Evolutionary conservation across 2,329 filamentous ascomycete genomes (phyloP), one percentile per base, ranked within the genome.

Genomic region (Fusarium albosuccineum): DNA sequence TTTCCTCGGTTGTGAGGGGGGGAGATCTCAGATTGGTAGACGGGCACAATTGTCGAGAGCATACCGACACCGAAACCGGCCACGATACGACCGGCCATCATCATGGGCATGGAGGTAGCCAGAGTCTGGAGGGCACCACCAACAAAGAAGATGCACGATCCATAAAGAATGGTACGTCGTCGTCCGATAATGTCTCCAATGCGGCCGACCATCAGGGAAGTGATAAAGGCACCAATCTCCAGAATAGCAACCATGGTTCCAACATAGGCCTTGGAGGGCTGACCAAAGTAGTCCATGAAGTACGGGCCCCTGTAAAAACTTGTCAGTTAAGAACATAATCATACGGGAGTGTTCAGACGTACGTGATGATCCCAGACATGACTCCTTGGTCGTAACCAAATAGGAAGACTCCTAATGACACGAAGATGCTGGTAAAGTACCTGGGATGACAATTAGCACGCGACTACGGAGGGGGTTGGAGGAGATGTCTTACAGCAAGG

Each of bases 161-260:
- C 96, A 76, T 97, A 98, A 11, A 98, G 82, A 70, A 99, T 98
- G 7, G 95, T 97, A 76, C 86, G 92, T 66, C 94, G 88, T 64
- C 96, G 89, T 57, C 96, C 96, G 65, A 98, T 92, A 58, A 97
- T 87, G 77, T 99, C 96, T 70, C 96, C 96, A 59, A 98, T 88
- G 65, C 91, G 90, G 50, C 96, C 96, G 36, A 98, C 93, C 30
- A 91, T 79, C 10, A 99, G 81, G 1, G 95, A 98, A 17, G 95
- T 92, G 73, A 97, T 91, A 66, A 99, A 92, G 37, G 96, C 96
- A 62, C 96, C 96, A 54, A 98, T 84, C 81, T 97, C 95, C 61
- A 99, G 87, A 73, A 99, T 98, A 70, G 96, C 95, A 60, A 99
- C 96, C 91, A 98, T 98, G 29, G 94, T 98, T 62, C 95, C 96